Conservation (phyloP, 2,329 filamentous ascomycete species). For the Hortaea sp. region DNA sequence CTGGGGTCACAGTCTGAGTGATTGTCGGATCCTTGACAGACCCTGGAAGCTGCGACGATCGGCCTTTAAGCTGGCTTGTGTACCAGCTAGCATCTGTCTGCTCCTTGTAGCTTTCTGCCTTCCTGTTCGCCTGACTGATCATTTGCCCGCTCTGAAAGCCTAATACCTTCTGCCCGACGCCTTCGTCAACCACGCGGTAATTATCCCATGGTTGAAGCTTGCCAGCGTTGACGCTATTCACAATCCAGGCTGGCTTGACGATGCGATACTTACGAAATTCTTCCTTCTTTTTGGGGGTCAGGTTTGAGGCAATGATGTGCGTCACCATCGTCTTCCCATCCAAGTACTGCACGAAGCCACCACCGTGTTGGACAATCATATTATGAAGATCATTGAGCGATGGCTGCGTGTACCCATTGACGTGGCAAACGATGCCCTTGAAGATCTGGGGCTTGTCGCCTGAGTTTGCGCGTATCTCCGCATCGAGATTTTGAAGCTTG, state of each 20-base stretch:
- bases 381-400: conserved; percentile 80
- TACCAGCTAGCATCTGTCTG: conserved; percentile 81
- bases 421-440: conserved; percentile 78
- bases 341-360: conserved; percentile 86
- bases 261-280: conserved; percentile 84
- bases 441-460: conserved; percentile 73
- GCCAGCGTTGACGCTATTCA: conserved; percentile 76
- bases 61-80: conserved; percentile 50
- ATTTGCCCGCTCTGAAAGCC: conserved; percentile 53
- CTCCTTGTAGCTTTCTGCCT: conserved; percentile 59
- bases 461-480: conserved; percentile 61
- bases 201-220: conserved; percentile 75
- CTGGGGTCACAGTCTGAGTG: conserved; percentile 23
- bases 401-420: conserved; percentile 94
- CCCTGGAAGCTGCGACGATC: conserved; percentile 2
- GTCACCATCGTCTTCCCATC: conserved; percentile 92
- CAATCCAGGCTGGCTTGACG: conserved; percentile 89
- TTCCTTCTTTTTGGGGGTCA: conserved; percentile 86
- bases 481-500: conserved; percentile 91
- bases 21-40: conserved; percentile 5
- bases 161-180: conserved; percentile 69
- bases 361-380: conserved; percentile 86
- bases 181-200: conserved; percentile 78
- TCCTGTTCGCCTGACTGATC: conserved; percentile 54
- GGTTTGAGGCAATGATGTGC: conserved; percentile 70